Conservation (phyloP, 2,329 filamentous ascomycete species). For the Fusarium sp. region DNA sequence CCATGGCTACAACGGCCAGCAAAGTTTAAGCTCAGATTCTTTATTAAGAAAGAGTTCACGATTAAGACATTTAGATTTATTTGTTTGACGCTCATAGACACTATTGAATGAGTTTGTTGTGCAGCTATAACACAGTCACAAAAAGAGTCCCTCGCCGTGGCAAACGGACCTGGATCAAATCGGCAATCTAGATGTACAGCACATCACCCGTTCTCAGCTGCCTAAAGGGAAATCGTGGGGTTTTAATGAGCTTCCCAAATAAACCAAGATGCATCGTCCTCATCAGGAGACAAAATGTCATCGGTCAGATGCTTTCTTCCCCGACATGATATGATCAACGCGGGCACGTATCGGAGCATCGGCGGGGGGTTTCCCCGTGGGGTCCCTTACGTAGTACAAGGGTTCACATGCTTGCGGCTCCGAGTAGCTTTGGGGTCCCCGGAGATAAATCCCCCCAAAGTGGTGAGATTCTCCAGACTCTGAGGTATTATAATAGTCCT, state of each 20-base stretch:
- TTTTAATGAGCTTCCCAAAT: background rate
- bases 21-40: too few relatives aligned
- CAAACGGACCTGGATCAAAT: background rate
- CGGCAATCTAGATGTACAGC: background rate
- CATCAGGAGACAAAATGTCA: conserved; percentile 24
- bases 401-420: conserved; percentile 30
- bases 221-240: background rate
- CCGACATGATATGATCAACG: conserved; percentile 4
- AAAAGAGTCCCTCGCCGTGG: too few relatives aligned
- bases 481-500: conserved; percentile 10
- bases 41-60: too few relatives aligned
- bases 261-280: background rate
- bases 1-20: too few relatives aligned
- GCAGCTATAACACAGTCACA: too few relatives aligned
- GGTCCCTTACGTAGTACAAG: conserved; percentile 2
- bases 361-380: conserved; percentile 26
- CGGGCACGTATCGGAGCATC: conserved; percentile 38
- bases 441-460: conserved; percentile 9
- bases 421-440: conserved; percentile 23
- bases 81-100: background rate
- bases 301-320: background rate
- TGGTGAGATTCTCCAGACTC: conserved; percentile 3
- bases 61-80: too few relatives aligned
- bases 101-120: background rate
- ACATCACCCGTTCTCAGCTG: background rate